Conservation (phyloP, 208 protist genomes). For the Phytomonas serpens region DNA sequence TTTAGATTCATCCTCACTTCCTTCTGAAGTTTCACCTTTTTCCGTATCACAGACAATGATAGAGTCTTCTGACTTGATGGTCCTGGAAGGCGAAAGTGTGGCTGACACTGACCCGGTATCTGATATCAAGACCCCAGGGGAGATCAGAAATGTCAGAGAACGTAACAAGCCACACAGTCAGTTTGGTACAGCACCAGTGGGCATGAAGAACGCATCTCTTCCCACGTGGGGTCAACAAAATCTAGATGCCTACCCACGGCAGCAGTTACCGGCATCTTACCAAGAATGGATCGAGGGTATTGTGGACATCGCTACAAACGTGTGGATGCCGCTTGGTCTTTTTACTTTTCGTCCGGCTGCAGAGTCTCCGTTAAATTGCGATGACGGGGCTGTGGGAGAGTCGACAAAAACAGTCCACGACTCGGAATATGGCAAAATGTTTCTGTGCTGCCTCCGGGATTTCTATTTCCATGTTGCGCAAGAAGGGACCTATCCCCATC, state of each 20-base stretch:
- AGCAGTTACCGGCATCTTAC: neutral
- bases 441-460: constrained; percentile 13
- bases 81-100: neutral
- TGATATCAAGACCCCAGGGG: neutral
- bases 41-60: neutral
- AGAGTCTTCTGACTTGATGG: neutral
- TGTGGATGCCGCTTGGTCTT: constrained; percentile 51
- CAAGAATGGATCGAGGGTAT: constrained; percentile 14
- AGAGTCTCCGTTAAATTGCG: neutral
- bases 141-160: neutral
- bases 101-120: neutral
- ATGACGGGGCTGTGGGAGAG: neutral
- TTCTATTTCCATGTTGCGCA: neutral
- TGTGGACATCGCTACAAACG: constrained; percentile 21
- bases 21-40: neutral
- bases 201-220: neutral
- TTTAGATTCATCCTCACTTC: neutral
- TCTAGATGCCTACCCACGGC: neutral
- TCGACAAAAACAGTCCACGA: neutral
- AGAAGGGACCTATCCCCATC: neutral
- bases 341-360: constrained; percentile 20
- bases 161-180: neutral
- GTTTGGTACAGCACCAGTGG: neutral
- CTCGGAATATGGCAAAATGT: constrained; percentile 14
- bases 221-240: neutral